Evolutionary conservation across 129 eudicot genomes (phyloP).

Genomic region (Erigeron canadensis): DNA sequence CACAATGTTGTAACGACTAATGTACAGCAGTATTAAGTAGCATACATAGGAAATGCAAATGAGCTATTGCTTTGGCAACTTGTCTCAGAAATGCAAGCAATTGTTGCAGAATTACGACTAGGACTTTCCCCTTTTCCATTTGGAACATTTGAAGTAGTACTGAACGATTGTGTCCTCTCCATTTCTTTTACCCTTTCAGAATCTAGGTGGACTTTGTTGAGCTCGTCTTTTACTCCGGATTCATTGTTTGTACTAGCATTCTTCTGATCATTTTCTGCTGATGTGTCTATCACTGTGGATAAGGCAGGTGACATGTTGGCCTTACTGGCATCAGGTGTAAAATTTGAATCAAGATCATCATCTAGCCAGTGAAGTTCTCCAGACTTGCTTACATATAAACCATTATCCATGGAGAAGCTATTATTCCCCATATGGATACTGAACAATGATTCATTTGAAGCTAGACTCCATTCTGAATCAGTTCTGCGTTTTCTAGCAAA

Average conservation of each 20-base stretch:
- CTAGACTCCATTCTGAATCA: constrained; percentile 64
- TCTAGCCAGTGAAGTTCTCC: constrained; percentile 49
- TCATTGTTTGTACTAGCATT: constrained; percentile 24
- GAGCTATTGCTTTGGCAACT: constrained; percentile 53
- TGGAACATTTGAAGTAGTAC: background rate
- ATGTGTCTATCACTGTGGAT: constrained; percentile 48
- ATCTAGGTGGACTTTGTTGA: constrained; percentile 14
- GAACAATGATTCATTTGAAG: constrained; percentile 74
- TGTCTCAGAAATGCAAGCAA: constrained; percentile 30
- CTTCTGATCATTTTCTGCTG: constrained; percentile 31
- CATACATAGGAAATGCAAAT: constrained; percentile 77
- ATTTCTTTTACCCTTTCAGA: constrained; percentile 18
- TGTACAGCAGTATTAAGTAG: background rate
- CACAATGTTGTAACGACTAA: background rate
- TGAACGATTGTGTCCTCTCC: background rate
- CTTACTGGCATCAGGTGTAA: constrained; percentile 25
- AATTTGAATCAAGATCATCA: constrained; percentile 29
- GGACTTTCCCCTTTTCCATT: constrained; percentile 25
- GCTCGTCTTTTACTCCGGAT: constrained; percentile 30
- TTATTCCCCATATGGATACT: constrained; percentile 71
- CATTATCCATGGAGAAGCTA: constrained; percentile 57
- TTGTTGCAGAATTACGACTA: constrained; percentile 28
- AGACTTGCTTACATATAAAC: constrained; percentile 38
- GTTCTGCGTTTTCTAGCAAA: constrained; percentile 36
- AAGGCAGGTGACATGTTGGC: constrained; percentile 15